Percentiles rank a stretch among this genome's conserved stretches.
Conservation (phyloP, 2,329 filamentous ascomycete species). For the Sclerotinia subarctica region DNA sequence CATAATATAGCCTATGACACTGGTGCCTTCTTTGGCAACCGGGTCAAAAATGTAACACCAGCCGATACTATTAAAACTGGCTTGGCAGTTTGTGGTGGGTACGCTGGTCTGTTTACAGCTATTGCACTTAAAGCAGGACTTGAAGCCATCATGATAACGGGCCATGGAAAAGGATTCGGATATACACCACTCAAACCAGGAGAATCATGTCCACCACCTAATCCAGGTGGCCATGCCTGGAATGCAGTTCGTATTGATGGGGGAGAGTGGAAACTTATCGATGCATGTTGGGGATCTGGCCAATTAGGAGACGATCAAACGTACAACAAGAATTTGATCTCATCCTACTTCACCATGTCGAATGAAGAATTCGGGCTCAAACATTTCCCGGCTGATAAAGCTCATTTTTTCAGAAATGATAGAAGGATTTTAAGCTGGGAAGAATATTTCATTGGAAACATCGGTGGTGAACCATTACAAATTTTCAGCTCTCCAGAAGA, state of each 20-base stretch:
- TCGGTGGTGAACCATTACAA: conserved; percentile 47
- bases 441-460: conserved; percentile 69
- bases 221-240: conserved; percentile 76
- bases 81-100: conserved; percentile 86
- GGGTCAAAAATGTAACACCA: conserved; percentile 63
- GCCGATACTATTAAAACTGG: conserved; percentile 72
- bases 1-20: conserved; percentile 89
- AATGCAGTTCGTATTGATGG: conserved; percentile 86
- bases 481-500: conserved; percentile 46
- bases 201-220: conserved; percentile 60
- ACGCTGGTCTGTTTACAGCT: conserved; percentile 76
- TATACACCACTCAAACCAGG: conserved; percentile 61
- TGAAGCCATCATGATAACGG: conserved; percentile 68
- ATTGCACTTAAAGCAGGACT: conserved; percentile 78
- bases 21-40: conserved; percentile 71
- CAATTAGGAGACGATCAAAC: conserved; percentile 49
- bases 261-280: conserved; percentile 86
- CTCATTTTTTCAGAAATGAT: conserved; percentile 72
- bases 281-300: conserved; percentile 91
- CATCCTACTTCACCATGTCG: conserved; percentile 54
- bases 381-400: conserved; percentile 71
- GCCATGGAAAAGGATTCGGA: conserved; percentile 85
- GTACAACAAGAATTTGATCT: conserved; percentile 67
- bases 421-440: conserved; percentile 70
- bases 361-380: conserved; percentile 79